These are phyloP conservation scores for Globisporangium orthogonon DNA, from an alignment of 352 stramenopile genomes.

Conservation along the genomic window DNA sequence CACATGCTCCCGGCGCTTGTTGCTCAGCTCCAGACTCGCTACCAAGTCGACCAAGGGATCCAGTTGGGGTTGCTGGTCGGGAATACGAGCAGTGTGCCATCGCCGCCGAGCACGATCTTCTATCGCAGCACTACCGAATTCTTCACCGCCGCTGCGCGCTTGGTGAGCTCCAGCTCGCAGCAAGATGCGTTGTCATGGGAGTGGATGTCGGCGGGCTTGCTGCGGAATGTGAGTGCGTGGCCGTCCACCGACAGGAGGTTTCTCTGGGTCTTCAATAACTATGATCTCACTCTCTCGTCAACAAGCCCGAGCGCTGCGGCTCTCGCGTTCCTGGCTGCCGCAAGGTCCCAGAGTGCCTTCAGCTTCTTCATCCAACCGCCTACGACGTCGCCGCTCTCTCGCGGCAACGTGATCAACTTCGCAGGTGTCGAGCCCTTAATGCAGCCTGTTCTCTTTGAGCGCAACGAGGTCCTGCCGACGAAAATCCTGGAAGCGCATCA, in stretches of 20 bases:
- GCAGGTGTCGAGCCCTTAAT: slow-evolving; percentile 12
- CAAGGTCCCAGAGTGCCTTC: slow-evolving; percentile 22
- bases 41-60: slow-evolving; percentile 18
- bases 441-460: slow-evolving; percentile 14
- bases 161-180: slow-evolving; percentile 4
- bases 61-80: slow-evolving; percentile 23
- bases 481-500: slow-evolving; percentile 22
- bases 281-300: slow-evolving; percentile 8
- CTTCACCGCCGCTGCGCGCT: slow-evolving; percentile 13
- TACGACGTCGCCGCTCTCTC: slow-evolving; percentile 1
- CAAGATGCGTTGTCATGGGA: slow-evolving; percentile 5
- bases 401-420: slow-evolving; percentile 4
- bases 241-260: slow-evolving; percentile 18
- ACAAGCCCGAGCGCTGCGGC: slow-evolving; percentile 2
- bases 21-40: slow-evolving; percentile 28
- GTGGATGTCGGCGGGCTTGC: slow-evolving; percentile 3
- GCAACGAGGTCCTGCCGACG: slow-evolving; percentile 13
- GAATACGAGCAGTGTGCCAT: slow-evolving; percentile 3
- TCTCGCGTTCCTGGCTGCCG: slow-evolving; percentile 8
- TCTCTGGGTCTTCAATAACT: slow-evolving; percentile 12
- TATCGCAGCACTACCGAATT: slow-evolving; percentile 12
- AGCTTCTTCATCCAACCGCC: slow-evolving; percentile 21
- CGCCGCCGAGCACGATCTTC: slow-evolving; percentile 5
- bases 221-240: slow-evolving; percentile 16
- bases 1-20: slow-evolving; percentile 30